phyloP scores from a whole-genome alignment of 2,329 filamentous ascomycete genomes.

The Ophiostoma sp. region DNA sequence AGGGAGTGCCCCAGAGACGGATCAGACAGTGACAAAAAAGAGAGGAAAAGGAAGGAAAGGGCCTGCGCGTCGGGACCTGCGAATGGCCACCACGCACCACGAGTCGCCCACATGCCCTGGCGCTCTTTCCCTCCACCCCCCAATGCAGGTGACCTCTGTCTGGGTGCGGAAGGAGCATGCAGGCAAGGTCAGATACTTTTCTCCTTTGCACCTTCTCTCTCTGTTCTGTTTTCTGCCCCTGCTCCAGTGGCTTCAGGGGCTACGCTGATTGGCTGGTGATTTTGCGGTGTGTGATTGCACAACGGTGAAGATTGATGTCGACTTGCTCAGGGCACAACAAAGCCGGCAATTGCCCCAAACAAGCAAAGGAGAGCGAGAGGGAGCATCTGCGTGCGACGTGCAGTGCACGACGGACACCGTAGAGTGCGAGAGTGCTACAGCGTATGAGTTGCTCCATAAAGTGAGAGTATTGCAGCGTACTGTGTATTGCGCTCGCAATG shows the following conservation, averaged over 20 bases:
- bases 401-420: neutral
- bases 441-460: neutral
- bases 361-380: slow-evolving; percentile 1
- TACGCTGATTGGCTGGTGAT: slow-evolving; percentile 13
- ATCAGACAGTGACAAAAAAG: neutral
- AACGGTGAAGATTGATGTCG: slow-evolving; percentile 12
- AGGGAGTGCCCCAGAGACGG: neutral
- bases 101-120: neutral
- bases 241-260: slow-evolving; percentile 7
- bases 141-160: slow-evolving; percentile 21
- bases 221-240: neutral
- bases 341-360: neutral
- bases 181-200: slow-evolving; percentile 6
- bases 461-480: neutral
- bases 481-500: neutral
- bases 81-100: slow-evolving; percentile 5
- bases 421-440: neutral
- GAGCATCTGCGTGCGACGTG: neutral
- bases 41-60: neutral
- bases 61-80: slow-evolving; percentile 20
- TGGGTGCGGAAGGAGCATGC: slow-evolving; percentile 7
- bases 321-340: neutral
- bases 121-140: neutral
- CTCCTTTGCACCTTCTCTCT: neutral
- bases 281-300: slow-evolving; percentile 8